Percentiles rank a stretch among this genome's conserved stretches.
These are phyloP conservation scores for Russula foetens DNA, from an alignment of 768 basidiomycete genomes.

Conservation along the genomic window DNA sequence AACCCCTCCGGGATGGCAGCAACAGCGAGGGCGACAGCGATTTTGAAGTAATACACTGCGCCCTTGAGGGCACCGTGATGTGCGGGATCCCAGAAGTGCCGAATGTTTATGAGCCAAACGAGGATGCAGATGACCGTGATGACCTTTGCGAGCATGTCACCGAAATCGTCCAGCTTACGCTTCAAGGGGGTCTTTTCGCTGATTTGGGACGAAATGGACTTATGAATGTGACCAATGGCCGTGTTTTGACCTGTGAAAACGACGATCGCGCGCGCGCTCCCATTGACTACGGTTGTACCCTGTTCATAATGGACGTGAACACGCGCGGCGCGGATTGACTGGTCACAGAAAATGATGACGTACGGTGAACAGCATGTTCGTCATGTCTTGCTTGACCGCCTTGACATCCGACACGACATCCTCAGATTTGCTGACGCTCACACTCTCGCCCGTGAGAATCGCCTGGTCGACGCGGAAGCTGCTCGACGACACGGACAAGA, in stretches of 20 bases:
- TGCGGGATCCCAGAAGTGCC: conserved; percentile 92
- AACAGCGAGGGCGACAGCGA: conserved; percentile 97
- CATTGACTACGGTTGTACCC: conserved; percentile 96
- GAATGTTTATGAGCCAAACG: conserved; percentile 96
- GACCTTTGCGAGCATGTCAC: conserved; percentile 95
- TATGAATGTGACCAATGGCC: conserved; percentile 96
- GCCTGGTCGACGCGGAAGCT: conserved; percentile 96
- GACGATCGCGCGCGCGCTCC: conserved; percentile 80
- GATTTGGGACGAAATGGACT: conserved; percentile 89
- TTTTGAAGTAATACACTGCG: conserved; percentile 98
- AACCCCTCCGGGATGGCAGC: conserved; percentile 98
- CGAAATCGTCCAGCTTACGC: conserved; percentile 96
- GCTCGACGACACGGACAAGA: conserved; percentile 84
- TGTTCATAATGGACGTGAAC: conserved; percentile 25
- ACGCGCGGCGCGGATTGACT: neutral
- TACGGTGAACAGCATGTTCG: conserved; percentile 91
- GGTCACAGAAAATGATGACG: conserved; percentile 21
- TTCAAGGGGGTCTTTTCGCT: conserved; percentile 96
- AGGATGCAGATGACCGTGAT: conserved; percentile 95
- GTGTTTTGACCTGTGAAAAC: conserved; percentile 80
- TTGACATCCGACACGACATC: conserved; percentile 58
- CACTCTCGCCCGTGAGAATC: conserved; percentile 91
- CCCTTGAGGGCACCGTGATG: conserved; percentile 89
- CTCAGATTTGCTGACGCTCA: conserved; percentile 75
- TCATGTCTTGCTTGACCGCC: conserved; percentile 98